A percentile compares a stretch with the other conserved stretches of the same genome.
Conservation (phyloP, 2,329 filamentous ascomycete genomes). For the Neonectria coccinea region DNA sequence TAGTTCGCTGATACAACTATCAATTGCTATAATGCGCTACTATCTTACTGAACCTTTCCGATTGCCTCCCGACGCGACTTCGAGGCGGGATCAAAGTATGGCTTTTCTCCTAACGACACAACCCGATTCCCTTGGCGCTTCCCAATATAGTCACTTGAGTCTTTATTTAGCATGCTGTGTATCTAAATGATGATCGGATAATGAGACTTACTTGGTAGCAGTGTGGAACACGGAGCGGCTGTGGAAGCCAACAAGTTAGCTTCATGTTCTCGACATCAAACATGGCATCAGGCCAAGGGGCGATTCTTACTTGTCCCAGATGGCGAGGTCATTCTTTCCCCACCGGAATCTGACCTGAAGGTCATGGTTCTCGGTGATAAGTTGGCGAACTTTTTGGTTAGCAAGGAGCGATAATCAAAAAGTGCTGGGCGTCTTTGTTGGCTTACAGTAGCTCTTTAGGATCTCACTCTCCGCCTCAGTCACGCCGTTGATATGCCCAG, state of each 20-base stretch:
- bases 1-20: too few species aligned
- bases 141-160: conserved; percentile 24
- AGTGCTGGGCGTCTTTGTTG: not conserved
- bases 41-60: conserved; percentile 11
- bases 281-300: not conserved
- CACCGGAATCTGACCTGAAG: conserved; percentile 2
- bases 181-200: conserved; percentile 22
- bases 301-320: conserved; percentile 23
- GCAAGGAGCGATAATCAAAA: not conserved
- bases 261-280: conserved; percentile 17
- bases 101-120: conserved; percentile 23
- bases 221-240: conserved; percentile 33
- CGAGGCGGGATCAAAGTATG: conserved; percentile 23
- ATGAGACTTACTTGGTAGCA: conserved; percentile 33
- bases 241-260: conserved; percentile 1
- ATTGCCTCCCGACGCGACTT: conserved; percentile 24
- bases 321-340: conserved; percentile 9
- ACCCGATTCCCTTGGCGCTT: conserved; percentile 26
- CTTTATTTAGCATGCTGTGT: conserved; percentile 2
- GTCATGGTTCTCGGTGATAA: conserved; percentile 16
- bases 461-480: conserved; percentile 20
- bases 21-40: too few species aligned
- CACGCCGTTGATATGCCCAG: conserved; percentile 20
- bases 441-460: conserved; percentile 28
- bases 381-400: not conserved